These are phyloP conservation scores for Calonectria multiphialidica DNA, from an alignment of 2,329 filamentous ascomycete species.

Conservation along the genomic window DNA sequence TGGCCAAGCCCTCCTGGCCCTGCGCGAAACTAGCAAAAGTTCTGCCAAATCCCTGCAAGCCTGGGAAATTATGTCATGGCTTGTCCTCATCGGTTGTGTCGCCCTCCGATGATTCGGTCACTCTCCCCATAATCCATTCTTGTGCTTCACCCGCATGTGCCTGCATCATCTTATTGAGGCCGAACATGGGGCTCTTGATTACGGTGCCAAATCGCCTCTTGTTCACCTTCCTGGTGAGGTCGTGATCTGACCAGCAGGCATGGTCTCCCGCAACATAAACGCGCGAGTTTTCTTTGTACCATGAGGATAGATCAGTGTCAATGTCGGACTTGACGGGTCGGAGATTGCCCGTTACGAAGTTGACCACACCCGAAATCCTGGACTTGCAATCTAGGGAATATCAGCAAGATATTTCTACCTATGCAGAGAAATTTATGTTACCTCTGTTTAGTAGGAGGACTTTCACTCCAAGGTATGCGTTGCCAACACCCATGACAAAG, in stretches of 20 bases:
- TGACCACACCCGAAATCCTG: constrained; percentile 78
- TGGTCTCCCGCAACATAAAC: constrained; percentile 84
- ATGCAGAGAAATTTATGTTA: constrained; percentile 50
- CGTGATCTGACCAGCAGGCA: constrained; percentile 77
- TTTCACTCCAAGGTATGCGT: constrained; percentile 86
- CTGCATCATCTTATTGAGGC: constrained; percentile 69
- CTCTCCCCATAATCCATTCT: constrained; percentile 62
- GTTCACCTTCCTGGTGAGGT: constrained; percentile 68
- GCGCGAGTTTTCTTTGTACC: constrained; percentile 86
- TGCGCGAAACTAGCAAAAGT: neutral
- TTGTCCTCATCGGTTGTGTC: constrained; percentile 65
- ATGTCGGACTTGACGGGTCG: constrained; percentile 84
- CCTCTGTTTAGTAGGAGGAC: constrained; percentile 83
- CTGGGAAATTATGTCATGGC: constrained; percentile 32
- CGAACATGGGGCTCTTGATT: constrained; percentile 60
- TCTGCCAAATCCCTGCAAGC: constrained; percentile 3
- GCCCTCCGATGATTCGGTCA: constrained; percentile 49
- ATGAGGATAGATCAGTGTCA: constrained; percentile 77
- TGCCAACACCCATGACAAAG: constrained; percentile 90
- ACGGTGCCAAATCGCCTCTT: constrained; percentile 73
- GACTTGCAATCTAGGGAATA: constrained; percentile 69
- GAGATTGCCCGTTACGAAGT: constrained; percentile 83
- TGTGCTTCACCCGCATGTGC: constrained; percentile 64
- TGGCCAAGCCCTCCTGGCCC: neutral
- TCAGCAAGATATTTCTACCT: constrained; percentile 21